Base-by-base conservation (phyloP, 2,329 filamentous ascomycete genomes). In the Microcera coccophila region DNA sequence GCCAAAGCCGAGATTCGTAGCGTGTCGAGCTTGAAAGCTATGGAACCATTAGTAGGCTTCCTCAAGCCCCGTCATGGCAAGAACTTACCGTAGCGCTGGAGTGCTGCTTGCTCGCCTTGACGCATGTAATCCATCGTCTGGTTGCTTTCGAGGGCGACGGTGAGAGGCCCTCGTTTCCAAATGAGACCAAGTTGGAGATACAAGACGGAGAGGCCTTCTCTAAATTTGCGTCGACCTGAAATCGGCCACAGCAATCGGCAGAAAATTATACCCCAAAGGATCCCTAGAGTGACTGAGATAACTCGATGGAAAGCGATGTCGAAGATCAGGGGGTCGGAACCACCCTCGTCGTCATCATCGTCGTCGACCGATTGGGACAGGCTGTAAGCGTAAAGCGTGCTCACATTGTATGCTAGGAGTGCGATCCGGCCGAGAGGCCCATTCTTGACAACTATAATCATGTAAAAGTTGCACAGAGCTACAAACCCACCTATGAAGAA, bases 171-270 rank as follows among this genome's bases (percentile, higher is more conserved):
- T 34, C 90, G 82, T 68, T 91, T 95, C 93, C 93, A 98, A 52
- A 97, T 90, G 24, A 98, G 76, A 14, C 90, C 88, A 82, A 98
- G 90, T 45, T 94, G 87, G 5, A 98, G 75, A 79, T 93, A 97
- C 11, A 98, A 72, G n/a, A 95, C 74, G 20, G 88, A 87, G 10
- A 96, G 75, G 2, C 91, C 91, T 57, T 95, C 85, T 59, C 93
- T 89, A 57, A 97, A 83, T 66, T 95, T 95, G 49, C 78, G 76
- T 33, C 93, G 79, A 2, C 90, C 93, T 22, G 89, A 93, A 49
- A 96, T 94, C 8, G 93, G 93, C 88, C 90, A 97, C 50, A 98
- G 83, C 38, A 95, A 61, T 45, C 91, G 80, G 38, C 90, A 96
- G 48, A 97, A 79, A 39, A 97, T 78, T 46, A 98, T 81, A 26